Evolutionary conservation across 2,329 filamentous ascomycete species (phyloP).

Genomic region (Decorospora gaudefroyi): DNA sequence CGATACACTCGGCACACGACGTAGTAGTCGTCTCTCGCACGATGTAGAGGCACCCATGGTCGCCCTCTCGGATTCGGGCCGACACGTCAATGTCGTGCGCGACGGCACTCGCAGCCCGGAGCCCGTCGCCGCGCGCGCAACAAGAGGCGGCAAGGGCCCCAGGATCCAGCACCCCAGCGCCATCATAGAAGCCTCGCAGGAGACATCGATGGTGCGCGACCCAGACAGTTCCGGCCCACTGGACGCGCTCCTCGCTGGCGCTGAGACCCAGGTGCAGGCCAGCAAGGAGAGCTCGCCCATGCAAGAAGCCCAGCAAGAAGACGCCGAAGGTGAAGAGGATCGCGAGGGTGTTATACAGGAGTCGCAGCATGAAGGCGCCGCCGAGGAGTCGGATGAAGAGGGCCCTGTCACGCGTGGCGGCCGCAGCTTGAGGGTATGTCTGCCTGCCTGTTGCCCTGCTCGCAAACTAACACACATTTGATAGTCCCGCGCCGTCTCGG

Average conservation of each 20-base stretch:
- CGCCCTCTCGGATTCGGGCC: slow-evolving; percentile 63
- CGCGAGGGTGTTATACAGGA: slow-evolving; percentile 50
- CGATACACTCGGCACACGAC: slow-evolving; percentile 50
- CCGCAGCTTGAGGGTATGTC: slow-evolving; percentile 41
- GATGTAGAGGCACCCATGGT: slow-evolving; percentile 61
- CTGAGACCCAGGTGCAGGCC: slow-evolving; percentile 46
- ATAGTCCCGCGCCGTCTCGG: slow-evolving; percentile 38
- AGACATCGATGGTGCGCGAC: slow-evolving; percentile 49
- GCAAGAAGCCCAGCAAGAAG: slow-evolving; percentile 40
- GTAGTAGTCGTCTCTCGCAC: slow-evolving; percentile 64
- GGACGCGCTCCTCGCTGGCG: slow-evolving; percentile 39
- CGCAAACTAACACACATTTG: slow-evolving; percentile 17
- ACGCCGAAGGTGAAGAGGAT: slow-evolving; percentile 34
- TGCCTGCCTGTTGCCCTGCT: slow-evolving; percentile 11
- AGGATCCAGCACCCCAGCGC: slow-evolving; percentile 54
- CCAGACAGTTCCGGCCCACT: slow-evolving; percentile 40
- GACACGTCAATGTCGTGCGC: slow-evolving; percentile 59
- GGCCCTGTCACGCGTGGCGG: slow-evolving; percentile 58
- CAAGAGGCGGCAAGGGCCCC: slow-evolving; percentile 54
- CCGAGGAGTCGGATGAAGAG: slow-evolving; percentile 57
- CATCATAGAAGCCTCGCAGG: slow-evolving; percentile 60
- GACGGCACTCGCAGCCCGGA: slow-evolving; percentile 58
- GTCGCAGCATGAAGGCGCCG: slow-evolving; percentile 47
- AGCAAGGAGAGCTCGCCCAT: slow-evolving; percentile 39
- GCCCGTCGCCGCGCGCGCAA: slow-evolving; percentile 51